These are phyloP conservation scores for Nitzschia palea DNA, from an alignment of 108 stramenopile species.

Conservation along the genomic window DNA sequence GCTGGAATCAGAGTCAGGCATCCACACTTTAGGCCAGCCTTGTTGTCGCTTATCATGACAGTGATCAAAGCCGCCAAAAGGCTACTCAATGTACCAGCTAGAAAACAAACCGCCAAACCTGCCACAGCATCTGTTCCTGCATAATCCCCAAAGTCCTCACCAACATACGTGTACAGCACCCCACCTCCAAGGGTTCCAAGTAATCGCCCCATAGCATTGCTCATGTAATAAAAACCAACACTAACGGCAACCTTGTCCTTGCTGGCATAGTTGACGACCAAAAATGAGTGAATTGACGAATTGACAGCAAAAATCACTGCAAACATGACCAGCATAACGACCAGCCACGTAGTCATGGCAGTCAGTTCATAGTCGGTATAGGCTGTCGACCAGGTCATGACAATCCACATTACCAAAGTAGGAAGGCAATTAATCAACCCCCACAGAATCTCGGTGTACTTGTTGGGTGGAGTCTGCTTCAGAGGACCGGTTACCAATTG, in stretches of 20 bases:
- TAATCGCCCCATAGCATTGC: constrained; percentile 90
- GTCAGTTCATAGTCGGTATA: constrained; percentile 58
- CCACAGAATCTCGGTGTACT: constrained; percentile 87
- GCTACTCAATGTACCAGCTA: constrained; percentile 81
- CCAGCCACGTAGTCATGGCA: constrained; percentile 67
- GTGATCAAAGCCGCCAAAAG: constrained; percentile 77
- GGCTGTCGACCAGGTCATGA: constrained; percentile 45
- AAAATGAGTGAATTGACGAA: constrained; percentile 89
- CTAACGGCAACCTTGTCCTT: constrained; percentile 89
- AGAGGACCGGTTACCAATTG: constrained; percentile 87
- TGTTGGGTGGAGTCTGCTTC: constrained; percentile 81
- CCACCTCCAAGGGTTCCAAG: constrained; percentile 91
- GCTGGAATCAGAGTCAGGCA: constrained; percentile 40
- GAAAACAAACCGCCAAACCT: constrained; percentile 78
- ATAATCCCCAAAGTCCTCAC: constrained; percentile 58
- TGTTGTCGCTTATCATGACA: constrained; percentile 68
- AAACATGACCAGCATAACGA: constrained; percentile 73
- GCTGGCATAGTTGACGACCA: constrained; percentile 93
- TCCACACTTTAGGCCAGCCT: constrained; percentile 76
- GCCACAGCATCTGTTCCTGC: constrained; percentile 70
- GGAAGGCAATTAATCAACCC: constrained; percentile 80
- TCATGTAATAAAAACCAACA: constrained; percentile 96
- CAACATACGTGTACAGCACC: constrained; percentile 86
- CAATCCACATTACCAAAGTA: constrained; percentile 59
- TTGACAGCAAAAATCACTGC: constrained; percentile 93